A percentile compares a stretch with the other conserved stretches of the same genome.
Evolutionary conservation across 176 grass and related monocot species (phyloP).

Genomic region (Cenchrus purpureus): DNA sequence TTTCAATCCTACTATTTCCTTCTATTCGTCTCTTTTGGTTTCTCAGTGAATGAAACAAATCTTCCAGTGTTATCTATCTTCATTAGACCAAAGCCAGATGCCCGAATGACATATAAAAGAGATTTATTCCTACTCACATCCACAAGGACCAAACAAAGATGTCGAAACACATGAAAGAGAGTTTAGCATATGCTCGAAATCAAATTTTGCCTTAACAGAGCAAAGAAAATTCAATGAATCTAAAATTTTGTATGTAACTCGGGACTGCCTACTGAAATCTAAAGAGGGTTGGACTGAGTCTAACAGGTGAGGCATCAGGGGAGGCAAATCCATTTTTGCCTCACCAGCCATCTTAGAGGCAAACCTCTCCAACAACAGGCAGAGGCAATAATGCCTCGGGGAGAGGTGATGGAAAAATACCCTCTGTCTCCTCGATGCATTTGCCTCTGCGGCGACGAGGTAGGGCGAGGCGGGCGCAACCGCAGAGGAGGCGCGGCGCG

Average conservation of each 20-base stretch:
- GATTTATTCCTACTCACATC: slow-evolving; percentile 16
- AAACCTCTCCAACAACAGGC: no score
- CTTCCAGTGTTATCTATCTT: slow-evolving; percentile 78
- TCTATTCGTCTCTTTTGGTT: slow-evolving; percentile 83
- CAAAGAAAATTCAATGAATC: not conserved
- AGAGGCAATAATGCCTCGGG: no score
- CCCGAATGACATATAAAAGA: slow-evolving; percentile 65
- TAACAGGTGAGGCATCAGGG: no score
- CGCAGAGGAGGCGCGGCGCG: no score
- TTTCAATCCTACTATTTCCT: slow-evolving; percentile 69
- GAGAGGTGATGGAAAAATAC: no score
- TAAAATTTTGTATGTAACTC: not conserved
- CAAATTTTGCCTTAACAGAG: not conserved
- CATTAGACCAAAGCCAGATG: slow-evolving; percentile 95
- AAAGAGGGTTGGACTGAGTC: slow-evolving; percentile 1
- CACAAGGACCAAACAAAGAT: not conserved
- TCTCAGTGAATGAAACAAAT: slow-evolving; percentile 86
- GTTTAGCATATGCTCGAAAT: slow-evolving; percentile 11
- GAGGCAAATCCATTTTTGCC: no score
- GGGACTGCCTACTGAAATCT: not conserved
- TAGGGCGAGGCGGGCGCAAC: no score
- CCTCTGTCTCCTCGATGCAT: no score
- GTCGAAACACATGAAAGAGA: slow-evolving; percentile 10
- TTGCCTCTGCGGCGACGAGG: no score
- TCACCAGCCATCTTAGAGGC: no score